Conservation (phyloP, 192 early-diverging fungal species). For the Spizellomyces punctatus region DNA sequence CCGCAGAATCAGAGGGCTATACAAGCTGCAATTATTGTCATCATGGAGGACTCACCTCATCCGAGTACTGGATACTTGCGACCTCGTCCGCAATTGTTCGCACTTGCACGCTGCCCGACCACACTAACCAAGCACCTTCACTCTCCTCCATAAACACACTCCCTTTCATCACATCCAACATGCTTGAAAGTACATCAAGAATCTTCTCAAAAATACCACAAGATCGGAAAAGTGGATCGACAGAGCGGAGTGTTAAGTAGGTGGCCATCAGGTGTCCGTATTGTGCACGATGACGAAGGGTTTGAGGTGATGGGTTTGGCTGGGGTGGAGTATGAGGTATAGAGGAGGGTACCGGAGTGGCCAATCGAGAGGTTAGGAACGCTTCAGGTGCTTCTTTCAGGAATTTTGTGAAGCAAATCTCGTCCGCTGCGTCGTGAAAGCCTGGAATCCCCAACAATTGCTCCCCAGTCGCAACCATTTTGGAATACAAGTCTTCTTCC, state of each 20-base stretch:
- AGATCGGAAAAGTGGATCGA: slow-evolving; percentile 16
- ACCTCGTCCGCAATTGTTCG: slow-evolving; percentile 6
- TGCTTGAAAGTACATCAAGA: not conserved
- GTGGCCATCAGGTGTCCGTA: slow-evolving; percentile 13
- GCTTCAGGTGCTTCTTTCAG: slow-evolving; percentile 14
- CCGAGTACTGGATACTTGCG: not conserved
- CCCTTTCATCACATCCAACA: slow-evolving; percentile 3
- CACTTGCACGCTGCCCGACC: slow-evolving; percentile 9
- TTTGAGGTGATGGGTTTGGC: slow-evolving; percentile 1
- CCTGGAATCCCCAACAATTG: slow-evolving; percentile 30
- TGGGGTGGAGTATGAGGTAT: too few relatives aligned
- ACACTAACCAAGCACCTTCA: slow-evolving; percentile 5
- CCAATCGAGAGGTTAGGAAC: not conserved
- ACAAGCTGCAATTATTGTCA: too few relatives aligned
- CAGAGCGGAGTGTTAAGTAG: not conserved
- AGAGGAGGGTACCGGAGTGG: not conserved
- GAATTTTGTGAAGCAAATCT: slow-evolving; percentile 35
- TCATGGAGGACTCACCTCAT: not conserved
- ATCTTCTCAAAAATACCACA: not conserved
- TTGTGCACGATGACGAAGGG: slow-evolving; percentile 10
- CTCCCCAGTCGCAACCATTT: slow-evolving; percentile 44
- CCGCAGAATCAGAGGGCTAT: too few relatives aligned
- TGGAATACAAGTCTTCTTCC: slow-evolving; percentile 18
- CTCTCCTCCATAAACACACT: not conserved
- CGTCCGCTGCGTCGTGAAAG: slow-evolving; percentile 41